phyloP scores from a whole-genome alignment of 768 basidiomycete species.

The Phylloporus arenicola region DNA sequence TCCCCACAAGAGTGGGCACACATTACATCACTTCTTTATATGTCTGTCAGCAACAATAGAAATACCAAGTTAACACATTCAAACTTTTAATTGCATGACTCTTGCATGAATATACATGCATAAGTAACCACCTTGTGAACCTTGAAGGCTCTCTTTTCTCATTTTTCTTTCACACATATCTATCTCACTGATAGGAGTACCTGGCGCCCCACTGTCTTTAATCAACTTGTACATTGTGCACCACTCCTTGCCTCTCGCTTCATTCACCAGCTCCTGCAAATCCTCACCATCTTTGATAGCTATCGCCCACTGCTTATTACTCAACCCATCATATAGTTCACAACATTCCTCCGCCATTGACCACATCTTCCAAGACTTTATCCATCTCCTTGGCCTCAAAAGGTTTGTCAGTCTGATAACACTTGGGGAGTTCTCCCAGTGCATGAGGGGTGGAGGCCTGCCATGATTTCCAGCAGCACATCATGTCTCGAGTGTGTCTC shows the following conservation, averaged over 20 bases:
- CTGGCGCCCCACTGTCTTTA: constrained; percentile 57
- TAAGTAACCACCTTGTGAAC: no score
- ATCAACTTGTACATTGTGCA: constrained; percentile 54
- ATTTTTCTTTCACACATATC: constrained; percentile 50
- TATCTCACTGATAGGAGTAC: constrained; percentile 59
- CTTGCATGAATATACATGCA: no score
- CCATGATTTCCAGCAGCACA: constrained; percentile 68
- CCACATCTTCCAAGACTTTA: constrained; percentile 63
- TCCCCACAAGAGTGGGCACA: no score
- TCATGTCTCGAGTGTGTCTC: constrained; percentile 62
- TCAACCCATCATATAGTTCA: constrained; percentile 90
- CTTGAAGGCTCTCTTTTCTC: constrained; percentile 26
- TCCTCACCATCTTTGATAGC: constrained; percentile 81
- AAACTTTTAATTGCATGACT: no score
- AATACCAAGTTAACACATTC: no score
- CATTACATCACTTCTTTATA: no score
- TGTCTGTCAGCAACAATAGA: no score
- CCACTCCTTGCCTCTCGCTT: constrained; percentile 58
- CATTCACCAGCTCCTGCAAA: constrained; percentile 65
- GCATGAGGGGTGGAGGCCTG: constrained; percentile 72
- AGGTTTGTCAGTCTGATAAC: constrained; percentile 82
- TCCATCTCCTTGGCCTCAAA: constrained; percentile 62
- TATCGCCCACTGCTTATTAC: constrained; percentile 91
- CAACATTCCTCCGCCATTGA: constrained; percentile 73
- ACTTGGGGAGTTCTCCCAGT: constrained; percentile 86